Percentiles rank a stretch among this genome's conserved stretches.
Evolutionary conservation across 306 rosid genomes (phyloP).

Genomic region (Prosopis cineraria): DNA sequence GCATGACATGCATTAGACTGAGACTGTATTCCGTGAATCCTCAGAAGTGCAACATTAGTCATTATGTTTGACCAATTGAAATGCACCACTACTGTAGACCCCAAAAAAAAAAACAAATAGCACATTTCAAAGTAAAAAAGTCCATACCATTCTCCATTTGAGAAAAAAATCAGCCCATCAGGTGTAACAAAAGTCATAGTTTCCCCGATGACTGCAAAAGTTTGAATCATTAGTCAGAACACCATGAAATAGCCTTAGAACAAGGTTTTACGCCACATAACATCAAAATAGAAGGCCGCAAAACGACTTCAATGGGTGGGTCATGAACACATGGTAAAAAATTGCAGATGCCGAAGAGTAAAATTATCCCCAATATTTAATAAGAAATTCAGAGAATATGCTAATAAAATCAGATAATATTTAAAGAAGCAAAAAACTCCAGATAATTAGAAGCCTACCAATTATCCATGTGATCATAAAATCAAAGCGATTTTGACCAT

Average conservation of each 20-base stretch:
- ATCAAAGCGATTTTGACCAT: constrained; percentile 94
- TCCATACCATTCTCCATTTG: constrained; percentile 96
- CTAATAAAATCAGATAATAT: constrained; percentile 20
- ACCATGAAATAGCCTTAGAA: constrained; percentile 13
- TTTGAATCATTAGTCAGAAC: constrained; percentile 31
- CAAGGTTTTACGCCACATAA: constrained; percentile 10
- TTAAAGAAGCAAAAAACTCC: constrained; percentile 5
- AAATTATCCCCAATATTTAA: constrained; percentile 10
- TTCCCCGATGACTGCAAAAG: constrained; percentile 85
- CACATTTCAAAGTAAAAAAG: background rate
- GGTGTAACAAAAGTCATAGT: constrained; percentile 73
- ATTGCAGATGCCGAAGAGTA: constrained; percentile 13
- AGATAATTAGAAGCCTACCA: constrained; percentile 54
- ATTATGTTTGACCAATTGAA: constrained; percentile 20
- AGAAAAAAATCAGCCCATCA: constrained; percentile 55
- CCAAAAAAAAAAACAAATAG: background rate
- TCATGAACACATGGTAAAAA: constrained; percentile 14
- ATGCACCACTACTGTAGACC: constrained; percentile 9
- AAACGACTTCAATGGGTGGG: constrained; percentile 28
- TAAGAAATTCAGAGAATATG: constrained; percentile 15
- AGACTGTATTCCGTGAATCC: background rate
- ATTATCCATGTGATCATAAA: constrained; percentile 78
- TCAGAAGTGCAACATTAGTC: constrained; percentile 14
- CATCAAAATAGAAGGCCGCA: constrained; percentile 16
- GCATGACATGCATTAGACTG: too few species aligned